Evolutionary conservation across 139 green algal species (phyloP).

Genomic region (Trebouxia sp.): DNA sequence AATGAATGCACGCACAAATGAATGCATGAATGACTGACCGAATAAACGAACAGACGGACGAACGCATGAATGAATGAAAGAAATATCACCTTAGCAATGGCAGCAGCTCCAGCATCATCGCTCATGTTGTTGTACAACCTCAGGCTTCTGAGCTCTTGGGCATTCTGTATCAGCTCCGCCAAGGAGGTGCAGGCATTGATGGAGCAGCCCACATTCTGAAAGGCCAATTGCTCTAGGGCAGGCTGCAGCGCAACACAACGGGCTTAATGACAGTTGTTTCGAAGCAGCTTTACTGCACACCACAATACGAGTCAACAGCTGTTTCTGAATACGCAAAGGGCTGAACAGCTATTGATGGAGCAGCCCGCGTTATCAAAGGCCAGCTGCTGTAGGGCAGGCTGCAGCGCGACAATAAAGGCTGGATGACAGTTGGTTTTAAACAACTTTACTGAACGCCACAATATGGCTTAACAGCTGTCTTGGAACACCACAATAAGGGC

Average conservation of each 20-base stretch:
- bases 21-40: background rate
- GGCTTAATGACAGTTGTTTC: background rate
- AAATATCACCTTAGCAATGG: slow-evolving; percentile 49
- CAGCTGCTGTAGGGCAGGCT: slow-evolving; percentile 60
- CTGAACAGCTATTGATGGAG: slow-evolving; percentile 86
- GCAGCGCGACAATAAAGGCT: background rate
- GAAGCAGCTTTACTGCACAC: no score
- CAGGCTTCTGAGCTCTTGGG: slow-evolving; percentile 53
- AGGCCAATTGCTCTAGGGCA: slow-evolving; percentile 59
- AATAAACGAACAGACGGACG: no score
- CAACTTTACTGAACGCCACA: no score
- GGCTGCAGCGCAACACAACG: slow-evolving; percentile 36
- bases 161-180: slow-evolving; percentile 68
- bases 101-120: slow-evolving; percentile 64
- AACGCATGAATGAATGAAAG: background rate
- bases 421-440: background rate
- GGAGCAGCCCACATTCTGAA: slow-evolving; percentile 89
- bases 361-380: slow-evolving; percentile 88
- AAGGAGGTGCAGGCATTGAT: slow-evolving; percentile 83
- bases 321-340: background rate
- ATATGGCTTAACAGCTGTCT: no score
- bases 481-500: background rate
- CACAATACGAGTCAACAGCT: no score
- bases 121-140: slow-evolving; percentile 98
- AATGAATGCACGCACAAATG: no score